Evolutionary conservation across 2,329 filamentous ascomycete genomes (phyloP), one percentile per base, ranked within the genome.

Genomic region (Penicillium sp.): DNA sequence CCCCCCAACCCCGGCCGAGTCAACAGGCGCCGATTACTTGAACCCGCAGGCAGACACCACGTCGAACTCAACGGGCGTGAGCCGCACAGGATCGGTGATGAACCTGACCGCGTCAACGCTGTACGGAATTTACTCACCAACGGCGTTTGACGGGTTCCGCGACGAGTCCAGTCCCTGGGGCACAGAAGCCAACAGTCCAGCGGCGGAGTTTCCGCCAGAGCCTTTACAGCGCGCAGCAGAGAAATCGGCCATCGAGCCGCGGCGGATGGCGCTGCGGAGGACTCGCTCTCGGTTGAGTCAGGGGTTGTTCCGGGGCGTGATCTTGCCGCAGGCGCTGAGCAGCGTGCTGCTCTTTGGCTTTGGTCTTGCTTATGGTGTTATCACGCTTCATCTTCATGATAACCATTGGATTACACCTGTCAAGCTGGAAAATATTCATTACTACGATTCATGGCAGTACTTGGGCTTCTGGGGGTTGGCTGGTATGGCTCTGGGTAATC

Each of bases 81-180:
- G 83, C 68, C 85, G 90, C 56, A 89, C 87, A 25, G 85, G 88
- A 61, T 96, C 91, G 10, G 84, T 91, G 55, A 79, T 91, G 68
- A 96, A 97, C 70, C 82, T 99, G 57, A 96, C 91, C 4, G 88
- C 89, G 10, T 92, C 91, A 2, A 96, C 94, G 0, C 83, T 99
- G 5, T 89, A 88, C 64, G 93, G 94, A 52, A 99, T 99, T 67
- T 99, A 96, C 78, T 87, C 86, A 11, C 86, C 85, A 7, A 84
- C 84, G 0, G 81, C 82, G 31, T 82, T 83, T 55, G 78, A 82
- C 42, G 74, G 60, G 75, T 82, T 62, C 73, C 78, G 67, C 56
- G 84, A 85, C 61, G 85, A 87, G 59, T 73, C 80, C 53, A 91
- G 88, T 11, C 90, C 90, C 2, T 94, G 88, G 87, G 90, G 88